These are phyloP conservation scores for Scorias spongiosa DNA, from an alignment of 2,329 filamentous ascomycete genomes.

Conservation along the genomic window DNA sequence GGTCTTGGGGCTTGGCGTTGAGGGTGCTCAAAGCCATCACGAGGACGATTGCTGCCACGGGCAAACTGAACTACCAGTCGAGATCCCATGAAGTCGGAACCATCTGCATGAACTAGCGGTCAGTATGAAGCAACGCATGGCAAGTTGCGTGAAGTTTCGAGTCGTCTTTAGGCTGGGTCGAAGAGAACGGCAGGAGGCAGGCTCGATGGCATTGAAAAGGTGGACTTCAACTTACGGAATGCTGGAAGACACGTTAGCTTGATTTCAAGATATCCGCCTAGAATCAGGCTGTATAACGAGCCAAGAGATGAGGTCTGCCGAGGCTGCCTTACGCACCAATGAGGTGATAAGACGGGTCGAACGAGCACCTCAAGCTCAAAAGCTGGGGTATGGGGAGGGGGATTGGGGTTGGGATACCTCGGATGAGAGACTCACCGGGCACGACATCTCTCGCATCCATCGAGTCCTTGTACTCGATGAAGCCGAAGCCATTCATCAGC, in stretches of 20 bases:
- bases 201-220: neutral
- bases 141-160: neutral
- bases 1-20: constrained; percentile 63
- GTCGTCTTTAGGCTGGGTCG: neutral
- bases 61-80: constrained; percentile 97
- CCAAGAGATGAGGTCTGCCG: too few relatives aligned
- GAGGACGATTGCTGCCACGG: constrained; percentile 58
- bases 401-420: constrained; percentile 7
- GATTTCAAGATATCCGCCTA: too few relatives aligned
- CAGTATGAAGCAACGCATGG: constrained; percentile 14
- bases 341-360: too few relatives aligned
- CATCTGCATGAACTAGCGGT: constrained; percentile 46
- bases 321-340: too few relatives aligned
- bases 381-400: too few relatives aligned
- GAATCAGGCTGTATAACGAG: too few relatives aligned
- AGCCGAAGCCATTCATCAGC: constrained; percentile 98
- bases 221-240: constrained; percentile 34
- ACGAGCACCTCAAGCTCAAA: too few relatives aligned
- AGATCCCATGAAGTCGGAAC: constrained; percentile 95
- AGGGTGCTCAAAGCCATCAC: constrained; percentile 43
- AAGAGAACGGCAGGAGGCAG: neutral
- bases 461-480: constrained; percentile 97
- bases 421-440: constrained; percentile 53
- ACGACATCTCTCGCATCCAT: constrained; percentile 98
- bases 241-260: constrained; percentile 21